Evolutionary conservation across 345 rosid species (phyloP).

Genomic region (Combretum micranthum): DNA sequence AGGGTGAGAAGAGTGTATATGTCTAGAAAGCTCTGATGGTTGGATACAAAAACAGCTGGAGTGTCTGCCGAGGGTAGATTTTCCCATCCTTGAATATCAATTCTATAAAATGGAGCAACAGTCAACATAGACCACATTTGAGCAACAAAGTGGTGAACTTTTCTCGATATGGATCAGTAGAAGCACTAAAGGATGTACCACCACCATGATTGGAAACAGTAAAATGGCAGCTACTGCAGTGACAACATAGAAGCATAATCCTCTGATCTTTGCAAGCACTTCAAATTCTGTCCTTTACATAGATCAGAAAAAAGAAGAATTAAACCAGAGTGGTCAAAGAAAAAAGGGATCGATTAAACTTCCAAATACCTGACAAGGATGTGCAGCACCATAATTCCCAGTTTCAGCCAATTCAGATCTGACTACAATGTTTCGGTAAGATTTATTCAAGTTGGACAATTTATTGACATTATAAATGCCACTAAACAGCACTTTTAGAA

Average conservation of each 20-base stretch:
- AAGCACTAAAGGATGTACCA: slow-evolving; percentile 73
- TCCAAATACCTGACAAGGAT: slow-evolving; percentile 52
- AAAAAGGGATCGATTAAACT: slow-evolving; percentile 4
- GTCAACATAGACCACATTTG: slow-evolving; percentile 65
- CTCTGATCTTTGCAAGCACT: slow-evolving; percentile 58
- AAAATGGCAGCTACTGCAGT: slow-evolving; percentile 53
- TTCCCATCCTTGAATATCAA: slow-evolving; percentile 63
- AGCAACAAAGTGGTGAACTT: slow-evolving; percentile 61
- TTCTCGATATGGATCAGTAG: slow-evolving; percentile 58
- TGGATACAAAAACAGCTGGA: slow-evolving; percentile 84
- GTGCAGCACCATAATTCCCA: slow-evolving; percentile 39
- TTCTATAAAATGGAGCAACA: slow-evolving; percentile 49
- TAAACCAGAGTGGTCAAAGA: slow-evolving; percentile 8
- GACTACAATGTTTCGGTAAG: slow-evolving; percentile 22
- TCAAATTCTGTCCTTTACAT: slow-evolving; percentile 49
- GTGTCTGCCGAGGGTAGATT: slow-evolving; percentile 67
- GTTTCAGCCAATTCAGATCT: slow-evolving; percentile 63
- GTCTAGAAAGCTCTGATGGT: slow-evolving; percentile 94
- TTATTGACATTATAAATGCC: slow-evolving; percentile 18
- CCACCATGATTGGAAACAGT: slow-evolving; percentile 56
- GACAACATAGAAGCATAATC: slow-evolving; percentile 63
- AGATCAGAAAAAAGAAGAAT: slow-evolving; percentile 9
- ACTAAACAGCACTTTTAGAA: slow-evolving; percentile 20
- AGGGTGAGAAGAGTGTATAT: slow-evolving; percentile 77
- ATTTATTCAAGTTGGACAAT: slow-evolving; percentile 17